Percentiles rank a stretch among this genome's conserved stretches.
These are phyloP conservation scores for Astragalus glycyphyllos DNA, from an alignment of 306 rosid species.

Conservation along the genomic window DNA sequence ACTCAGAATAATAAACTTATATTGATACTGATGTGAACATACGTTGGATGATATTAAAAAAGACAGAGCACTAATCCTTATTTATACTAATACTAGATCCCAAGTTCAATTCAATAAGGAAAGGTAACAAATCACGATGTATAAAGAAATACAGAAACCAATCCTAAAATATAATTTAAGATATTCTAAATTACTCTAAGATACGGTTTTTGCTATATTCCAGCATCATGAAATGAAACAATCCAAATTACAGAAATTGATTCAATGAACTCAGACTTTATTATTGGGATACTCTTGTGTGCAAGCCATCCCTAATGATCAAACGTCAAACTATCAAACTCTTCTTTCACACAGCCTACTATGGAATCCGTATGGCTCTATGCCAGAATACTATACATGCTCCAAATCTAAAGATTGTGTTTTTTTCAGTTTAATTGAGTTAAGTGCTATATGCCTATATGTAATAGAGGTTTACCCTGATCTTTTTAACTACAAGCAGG, in stretches of 20 bases:
- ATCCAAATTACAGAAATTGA: no score
- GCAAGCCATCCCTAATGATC: no score
- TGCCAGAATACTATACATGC: conserved; percentile 2
- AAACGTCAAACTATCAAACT: no score
- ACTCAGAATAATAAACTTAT: not conserved
- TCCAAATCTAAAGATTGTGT: not conserved
- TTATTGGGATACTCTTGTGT: not conserved
- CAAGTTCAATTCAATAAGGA: no score
- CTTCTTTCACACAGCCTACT: not conserved
- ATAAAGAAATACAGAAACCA: not conserved
- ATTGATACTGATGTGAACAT: not conserved
- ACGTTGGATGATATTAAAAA: not conserved
- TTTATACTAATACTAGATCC: not conserved
- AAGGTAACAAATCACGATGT: no score
- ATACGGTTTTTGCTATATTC: no score
- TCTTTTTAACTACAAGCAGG: not conserved
- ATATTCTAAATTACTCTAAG: not conserved
- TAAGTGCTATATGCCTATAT: not conserved
- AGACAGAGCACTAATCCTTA: not conserved
- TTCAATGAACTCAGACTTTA: not conserved
- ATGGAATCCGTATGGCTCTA: not conserved
- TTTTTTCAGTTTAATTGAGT: conserved; percentile 9
- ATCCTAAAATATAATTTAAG: not conserved
- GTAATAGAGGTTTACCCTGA: not conserved
- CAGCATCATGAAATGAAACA: no score